These are phyloP conservation scores for Blastomyces gilchristii DNA, from an alignment of 2,329 filamentous ascomycete species.

Conservation along the genomic window DNA sequence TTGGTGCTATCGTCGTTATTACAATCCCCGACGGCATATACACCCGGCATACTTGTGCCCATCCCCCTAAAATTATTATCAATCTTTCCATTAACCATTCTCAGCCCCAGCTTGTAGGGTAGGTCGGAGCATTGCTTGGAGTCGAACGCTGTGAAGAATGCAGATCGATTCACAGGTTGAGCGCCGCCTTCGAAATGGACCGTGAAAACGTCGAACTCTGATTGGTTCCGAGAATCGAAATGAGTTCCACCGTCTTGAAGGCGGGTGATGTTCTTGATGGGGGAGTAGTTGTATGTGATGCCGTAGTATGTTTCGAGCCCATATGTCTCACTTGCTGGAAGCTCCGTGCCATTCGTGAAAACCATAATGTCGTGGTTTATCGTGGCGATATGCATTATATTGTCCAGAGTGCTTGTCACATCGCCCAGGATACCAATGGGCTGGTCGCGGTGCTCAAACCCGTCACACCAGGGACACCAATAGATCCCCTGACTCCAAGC, in stretches of 20 bases:
- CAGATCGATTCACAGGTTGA: conserved; percentile 36
- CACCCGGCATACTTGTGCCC: conserved; percentile 43
- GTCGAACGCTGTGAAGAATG: conserved; percentile 44
- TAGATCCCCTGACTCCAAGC: conserved; percentile 51
- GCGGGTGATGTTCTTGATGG: conserved; percentile 41
- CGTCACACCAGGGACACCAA: conserved; percentile 58
- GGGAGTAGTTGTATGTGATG: conserved; percentile 47
- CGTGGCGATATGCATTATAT: conserved; percentile 45
- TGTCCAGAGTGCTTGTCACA: conserved; percentile 36
- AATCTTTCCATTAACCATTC: conserved; percentile 38
- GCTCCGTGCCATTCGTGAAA: conserved; percentile 52
- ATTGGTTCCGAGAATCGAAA: conserved; percentile 23
- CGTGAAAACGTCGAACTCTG: conserved; percentile 47
- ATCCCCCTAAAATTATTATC: conserved; percentile 38
- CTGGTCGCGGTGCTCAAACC: conserved; percentile 51
- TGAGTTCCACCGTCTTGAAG: conserved; percentile 28
- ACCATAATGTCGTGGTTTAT: conserved; percentile 47
- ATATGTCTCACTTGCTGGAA: conserved; percentile 41
- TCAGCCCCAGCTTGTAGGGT: conserved; percentile 40
- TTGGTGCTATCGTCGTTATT: conserved; percentile 53
- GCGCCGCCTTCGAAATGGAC: conserved; percentile 43
- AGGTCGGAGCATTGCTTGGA: conserved; percentile 41
- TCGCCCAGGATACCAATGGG: conserved; percentile 44
- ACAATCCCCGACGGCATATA: conserved; percentile 51
- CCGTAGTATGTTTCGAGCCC: conserved; percentile 42